These are phyloP conservation scores for Oidiodendron maius DNA, from an alignment of 495 filamentous ascomycete species.

Conservation along the genomic window DNA sequence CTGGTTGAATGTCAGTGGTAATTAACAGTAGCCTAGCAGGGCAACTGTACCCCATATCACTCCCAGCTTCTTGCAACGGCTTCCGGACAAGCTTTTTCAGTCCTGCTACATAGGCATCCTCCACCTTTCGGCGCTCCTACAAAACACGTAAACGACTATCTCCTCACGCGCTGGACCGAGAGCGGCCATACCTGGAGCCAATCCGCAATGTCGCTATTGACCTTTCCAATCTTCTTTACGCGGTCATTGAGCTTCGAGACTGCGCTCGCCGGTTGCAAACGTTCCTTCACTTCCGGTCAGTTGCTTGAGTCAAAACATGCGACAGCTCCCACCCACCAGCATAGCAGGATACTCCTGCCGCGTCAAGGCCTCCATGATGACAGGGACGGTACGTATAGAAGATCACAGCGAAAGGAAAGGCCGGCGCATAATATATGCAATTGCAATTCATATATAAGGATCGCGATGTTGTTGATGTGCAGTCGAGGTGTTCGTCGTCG, in stretches of 20 bases:
- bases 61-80: conserved; percentile 63
- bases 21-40: conserved; percentile 8
- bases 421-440: conserved; percentile 16
- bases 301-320: neutral
- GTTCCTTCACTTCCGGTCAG: conserved; percentile 1
- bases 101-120: conserved; percentile 83
- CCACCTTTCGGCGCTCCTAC: conserved; percentile 82
- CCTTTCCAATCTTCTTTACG: conserved; percentile 74
- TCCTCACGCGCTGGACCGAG: neutral
- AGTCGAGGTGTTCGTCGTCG: no score
- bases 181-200: conserved; percentile 78
- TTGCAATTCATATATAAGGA: no score
- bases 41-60: conserved; percentile 72
- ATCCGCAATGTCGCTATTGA: conserved; percentile 91
- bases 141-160: conserved; percentile 10
- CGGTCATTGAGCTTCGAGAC: conserved; percentile 72
- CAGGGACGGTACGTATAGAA: conserved; percentile 4
- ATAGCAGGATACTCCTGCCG: conserved; percentile 92
- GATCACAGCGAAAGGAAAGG: conserved; percentile 2
- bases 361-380: conserved; percentile 63
- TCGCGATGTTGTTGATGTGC: no score
- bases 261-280: neutral
- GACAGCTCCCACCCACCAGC: conserved; percentile 64
- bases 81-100: conserved; percentile 72
- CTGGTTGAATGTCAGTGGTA: conserved; percentile 39